Percentiles rank a stretch among this genome's conserved stretches.
Conservation (phyloP, 2,329 filamentous ascomycete genomes). For the Escovopsis weberi region DNA sequence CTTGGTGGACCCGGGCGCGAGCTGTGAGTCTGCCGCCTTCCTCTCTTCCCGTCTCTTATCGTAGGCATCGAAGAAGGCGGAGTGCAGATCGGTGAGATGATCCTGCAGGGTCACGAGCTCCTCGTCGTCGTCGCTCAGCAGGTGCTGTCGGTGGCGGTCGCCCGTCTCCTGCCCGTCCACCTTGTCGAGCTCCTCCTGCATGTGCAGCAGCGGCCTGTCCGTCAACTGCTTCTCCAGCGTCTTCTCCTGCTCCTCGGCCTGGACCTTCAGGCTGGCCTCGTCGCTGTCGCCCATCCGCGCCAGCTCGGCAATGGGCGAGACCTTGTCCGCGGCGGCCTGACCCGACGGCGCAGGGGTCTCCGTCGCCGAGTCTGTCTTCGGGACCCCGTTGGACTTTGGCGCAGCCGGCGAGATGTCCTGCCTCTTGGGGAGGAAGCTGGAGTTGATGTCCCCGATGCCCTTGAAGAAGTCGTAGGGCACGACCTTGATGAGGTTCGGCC, state of each 20-base stretch:
- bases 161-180: conserved; percentile 37
- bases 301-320: conserved; percentile 52
- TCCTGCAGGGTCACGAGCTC: conserved; percentile 67
- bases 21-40: conserved; percentile 20
- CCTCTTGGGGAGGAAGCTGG: conserved; percentile 81
- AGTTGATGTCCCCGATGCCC: conserved; percentile 97
- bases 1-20: conserved; percentile 19
- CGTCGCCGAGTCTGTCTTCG: not conserved
- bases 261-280: conserved; percentile 52
- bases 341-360: not conserved
- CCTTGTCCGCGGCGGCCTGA: conserved; percentile 11
- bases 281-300: conserved; percentile 62
- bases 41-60: conserved; percentile 36
- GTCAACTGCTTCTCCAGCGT: conserved; percentile 77
- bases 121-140: conserved; percentile 76
- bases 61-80: conserved; percentile 71
- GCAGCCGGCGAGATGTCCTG: conserved; percentile 32
- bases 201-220: conserved; percentile 76
- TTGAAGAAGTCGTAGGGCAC: conserved; percentile 95
- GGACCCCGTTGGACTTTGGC: conserved; percentile 12
- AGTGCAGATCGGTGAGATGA: conserved; percentile 62
- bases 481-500: conserved; percentile 86
- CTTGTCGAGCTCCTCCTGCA: conserved; percentile 82
- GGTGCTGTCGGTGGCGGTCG: conserved; percentile 46
- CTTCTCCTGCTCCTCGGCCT: conserved; percentile 76